A percentile compares a stretch with the other conserved stretches of the same genome.
Conservation (phyloP, 306 rosid genomes). For the Prinsepia uniflora region DNA sequence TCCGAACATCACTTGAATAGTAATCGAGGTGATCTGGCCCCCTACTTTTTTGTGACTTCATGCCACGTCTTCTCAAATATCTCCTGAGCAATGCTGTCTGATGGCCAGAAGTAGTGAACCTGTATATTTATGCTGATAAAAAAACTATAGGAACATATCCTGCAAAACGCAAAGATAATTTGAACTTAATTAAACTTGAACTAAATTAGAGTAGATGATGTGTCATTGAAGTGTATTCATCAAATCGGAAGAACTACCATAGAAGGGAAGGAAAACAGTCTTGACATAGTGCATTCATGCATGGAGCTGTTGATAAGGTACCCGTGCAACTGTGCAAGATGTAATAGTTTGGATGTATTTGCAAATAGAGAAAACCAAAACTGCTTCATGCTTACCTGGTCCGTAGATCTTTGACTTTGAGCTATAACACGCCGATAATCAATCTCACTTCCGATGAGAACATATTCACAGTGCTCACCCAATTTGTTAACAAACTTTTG, state of each 20-base stretch:
- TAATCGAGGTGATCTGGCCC: constrained; percentile 45
- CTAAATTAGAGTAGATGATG: not conserved
- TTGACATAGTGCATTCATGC: not conserved
- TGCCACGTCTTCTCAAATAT: constrained; percentile 76
- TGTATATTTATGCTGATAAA: constrained; percentile 33
- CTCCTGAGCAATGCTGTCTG: constrained; percentile 41
- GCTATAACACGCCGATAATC: constrained; percentile 88
- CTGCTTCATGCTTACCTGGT: constrained; percentile 45
- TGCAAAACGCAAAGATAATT: not conserved
- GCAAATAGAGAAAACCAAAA: constrained; percentile 19
- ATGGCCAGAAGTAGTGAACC: constrained; percentile 80
- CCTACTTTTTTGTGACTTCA: constrained; percentile 47
- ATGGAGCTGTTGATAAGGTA: not conserved
- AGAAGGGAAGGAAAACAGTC: not conserved
- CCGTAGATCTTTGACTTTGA: constrained; percentile 53
- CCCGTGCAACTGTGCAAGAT: not conserved
- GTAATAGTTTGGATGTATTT: not conserved
- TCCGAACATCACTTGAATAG: constrained; percentile 88
- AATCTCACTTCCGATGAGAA: constrained; percentile 76
- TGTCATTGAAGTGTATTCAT: not conserved
- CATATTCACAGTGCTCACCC: constrained; percentile 66
- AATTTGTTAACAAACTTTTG: constrained; percentile 62
- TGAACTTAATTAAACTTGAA: not conserved
- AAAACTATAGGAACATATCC: not conserved
- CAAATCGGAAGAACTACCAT: not conserved